Evolutionary conservation across 2,329 filamentous ascomycete species (phyloP), one percentile per base, ranked within the genome.

Genomic region (Fusarium citri): DNA sequence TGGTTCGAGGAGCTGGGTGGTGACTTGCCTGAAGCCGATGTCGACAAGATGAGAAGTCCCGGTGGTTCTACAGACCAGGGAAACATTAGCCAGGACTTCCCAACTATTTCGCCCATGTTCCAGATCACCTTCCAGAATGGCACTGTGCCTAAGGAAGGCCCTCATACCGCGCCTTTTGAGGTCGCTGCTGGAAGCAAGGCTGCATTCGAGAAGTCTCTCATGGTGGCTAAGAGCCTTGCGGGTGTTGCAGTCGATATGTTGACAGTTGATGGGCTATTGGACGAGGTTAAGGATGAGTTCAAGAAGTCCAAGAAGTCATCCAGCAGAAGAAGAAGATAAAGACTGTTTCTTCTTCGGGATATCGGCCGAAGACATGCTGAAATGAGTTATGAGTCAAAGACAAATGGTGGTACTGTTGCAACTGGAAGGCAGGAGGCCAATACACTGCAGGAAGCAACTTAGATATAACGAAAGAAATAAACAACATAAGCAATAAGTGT

Each of bases 101-200:
- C 76, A 0, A 59, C 68, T 15, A 76, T 78, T 10, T 72, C 69
- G 4, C 72, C 74, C 3, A 51, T 55, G 37, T 78, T 78, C 30
- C 65, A 64, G n/a, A 78, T 78, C 41, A 66, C 60, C 0, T 73
- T 51, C 40, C 73, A 68, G 18, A 72, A 77, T 25, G 75, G 74
- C 2, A 72, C 28, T 15, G 64, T 59, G 2, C 72, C 72, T 2
- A 30, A 64, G 15, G 59, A 51, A 10, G 83, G 84, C 0, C 86
- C 86, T 20, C 87, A 87, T 63, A 89, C 82, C 10, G 82, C 83
- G 0, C 82, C 83, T 0, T 90, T 87, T 68, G 83, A 85, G 11
- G 76, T 78, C 5, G 83, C 86, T 0, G 82, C 85, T 0, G 85
- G 85, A 6, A 87, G 83, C 0, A 78, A 77, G 25, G 79, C 80